Evolutionary conservation across 2,329 filamentous ascomycete species (phyloP).

Genomic region (Cryphonectria radicalis): DNA sequence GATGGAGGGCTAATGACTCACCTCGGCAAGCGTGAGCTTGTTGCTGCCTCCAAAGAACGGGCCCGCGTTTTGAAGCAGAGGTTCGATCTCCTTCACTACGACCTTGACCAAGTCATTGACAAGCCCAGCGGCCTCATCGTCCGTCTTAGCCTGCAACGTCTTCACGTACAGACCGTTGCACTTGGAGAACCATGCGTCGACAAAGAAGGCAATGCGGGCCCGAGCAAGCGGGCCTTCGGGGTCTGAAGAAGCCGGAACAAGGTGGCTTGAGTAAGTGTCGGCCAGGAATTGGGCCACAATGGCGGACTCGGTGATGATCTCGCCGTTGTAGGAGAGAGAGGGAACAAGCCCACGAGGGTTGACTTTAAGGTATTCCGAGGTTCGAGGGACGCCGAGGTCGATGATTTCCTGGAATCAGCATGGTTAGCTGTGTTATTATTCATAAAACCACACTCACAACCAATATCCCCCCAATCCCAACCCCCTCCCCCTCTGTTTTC

Average conservation of each 20-base stretch:
- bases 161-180: slow-evolving; percentile 54
- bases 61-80: slow-evolving; percentile 59
- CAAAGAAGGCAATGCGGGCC: slow-evolving; percentile 73
- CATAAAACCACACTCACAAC: neutral
- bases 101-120: slow-evolving; percentile 56
- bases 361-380: slow-evolving; percentile 74
- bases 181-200: slow-evolving; percentile 70
- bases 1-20: slow-evolving; percentile 40
- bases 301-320: slow-evolving; percentile 74
- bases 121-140: slow-evolving; percentile 54
- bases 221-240: slow-evolving; percentile 62
- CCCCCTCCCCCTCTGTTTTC: neutral
- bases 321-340: slow-evolving; percentile 65
- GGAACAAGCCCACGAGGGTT: slow-evolving; percentile 83
- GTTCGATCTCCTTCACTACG: slow-evolving; percentile 74
- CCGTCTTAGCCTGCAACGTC: slow-evolving; percentile 50
- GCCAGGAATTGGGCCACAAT: slow-evolving; percentile 74
- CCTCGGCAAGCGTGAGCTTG: slow-evolving; percentile 74
- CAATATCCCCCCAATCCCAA: neutral
- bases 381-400: slow-evolving; percentile 70
- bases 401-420: slow-evolving; percentile 57
- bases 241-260: slow-evolving; percentile 61
- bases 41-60: slow-evolving; percentile 69
- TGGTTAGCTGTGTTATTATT: neutral
- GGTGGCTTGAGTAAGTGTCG: slow-evolving; percentile 70